Evolutionary conservation across 441 rosid genomes (phyloP), one percentile per base, ranked within the genome.

Genomic region (Gossypium davidsonii): DNA sequence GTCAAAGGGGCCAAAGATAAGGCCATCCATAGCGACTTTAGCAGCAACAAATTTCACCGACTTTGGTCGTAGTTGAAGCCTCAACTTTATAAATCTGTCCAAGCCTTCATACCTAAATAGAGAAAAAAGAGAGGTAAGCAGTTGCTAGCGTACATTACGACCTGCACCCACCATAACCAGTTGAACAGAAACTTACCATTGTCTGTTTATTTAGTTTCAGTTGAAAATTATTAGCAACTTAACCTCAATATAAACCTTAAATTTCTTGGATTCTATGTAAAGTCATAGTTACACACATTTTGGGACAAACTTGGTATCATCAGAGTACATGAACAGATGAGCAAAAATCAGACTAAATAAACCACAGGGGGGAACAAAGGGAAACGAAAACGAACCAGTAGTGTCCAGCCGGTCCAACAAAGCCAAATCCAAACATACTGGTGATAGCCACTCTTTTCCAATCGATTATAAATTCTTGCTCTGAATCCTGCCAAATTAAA

Each of bases 351-450:
- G 48, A 49, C 73, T 31, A 70, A 34, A 53, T 18, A 20, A 28
- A 3, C 17, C 14, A 42, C 15, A 21, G 37, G 26, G 67, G 73
- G 70, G 17, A 28, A 61, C 11, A 55, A 63, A 53, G 63, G 46
- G 46, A 69, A 78, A 78, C 83, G 72, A 69, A 76, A 77, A 84
- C 93, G 48, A 79, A 95, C 98, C 98, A 92, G 84, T 86, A 91
- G 77, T 95, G 99, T 74, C 99, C 98, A 83, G 90, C 83, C 65
- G 97, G 98, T 88, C 99, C 99, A 52, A 95, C 91, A 77, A 91
- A 95, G 79, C 90, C 96, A 83, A 92, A 82, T 18, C 96, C 99
- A 73, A 91, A 95, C 77, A 83, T 79, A 84, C 99, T 87, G 20
- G 96, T 89, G 78, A 81, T 83, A 67, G 88, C 96, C 79, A 81